phyloP scores from a whole-genome alignment of 495 filamentous ascomycete species.

The Penicillium longicatenatum region DNA sequence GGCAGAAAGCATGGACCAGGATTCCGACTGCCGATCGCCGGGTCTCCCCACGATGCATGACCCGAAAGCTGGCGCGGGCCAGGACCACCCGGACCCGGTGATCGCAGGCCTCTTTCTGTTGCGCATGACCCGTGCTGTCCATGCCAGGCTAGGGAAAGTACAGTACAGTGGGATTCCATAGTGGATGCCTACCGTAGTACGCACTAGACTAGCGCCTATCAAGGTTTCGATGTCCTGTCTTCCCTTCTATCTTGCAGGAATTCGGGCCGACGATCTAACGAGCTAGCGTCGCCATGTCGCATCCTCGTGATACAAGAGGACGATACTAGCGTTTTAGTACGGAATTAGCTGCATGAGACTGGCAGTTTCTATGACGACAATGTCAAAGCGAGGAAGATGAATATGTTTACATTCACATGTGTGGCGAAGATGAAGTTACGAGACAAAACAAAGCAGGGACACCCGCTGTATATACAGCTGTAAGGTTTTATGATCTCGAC shows the following conservation, averaged over 20 bases:
- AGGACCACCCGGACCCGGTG: constrained; percentile 24
- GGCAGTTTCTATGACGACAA: constrained; percentile 6
- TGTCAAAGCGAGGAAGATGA: not conserved
- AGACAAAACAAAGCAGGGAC: not conserved
- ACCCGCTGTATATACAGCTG: not conserved
- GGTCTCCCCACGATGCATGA: constrained; percentile 19
- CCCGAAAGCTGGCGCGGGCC: constrained; percentile 8
- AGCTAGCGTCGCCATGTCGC: constrained; percentile 8
- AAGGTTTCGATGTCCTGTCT: not conserved
- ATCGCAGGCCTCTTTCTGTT: constrained; percentile 8
- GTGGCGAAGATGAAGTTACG: not conserved
- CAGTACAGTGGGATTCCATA: not conserved
- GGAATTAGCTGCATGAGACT: constrained; percentile 4
- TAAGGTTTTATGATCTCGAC: not conserved
- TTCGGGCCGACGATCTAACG: not conserved
- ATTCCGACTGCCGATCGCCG: constrained; percentile 5
- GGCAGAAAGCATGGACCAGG: not conserved
- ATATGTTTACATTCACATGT: not conserved
- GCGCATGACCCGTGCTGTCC: constrained; percentile 25
- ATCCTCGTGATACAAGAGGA: constrained; percentile 23
- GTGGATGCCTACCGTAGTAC: not conserved
- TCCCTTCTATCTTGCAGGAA: not conserved
- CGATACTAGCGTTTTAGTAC: constrained; percentile 7
- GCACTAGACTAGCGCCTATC: not conserved
- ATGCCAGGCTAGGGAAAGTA: constrained; percentile 8